phyloP scores from a whole-genome alignment of 371 early-diverging fungal species.

The Batrachochytrium dendrobatidis region DNA sequence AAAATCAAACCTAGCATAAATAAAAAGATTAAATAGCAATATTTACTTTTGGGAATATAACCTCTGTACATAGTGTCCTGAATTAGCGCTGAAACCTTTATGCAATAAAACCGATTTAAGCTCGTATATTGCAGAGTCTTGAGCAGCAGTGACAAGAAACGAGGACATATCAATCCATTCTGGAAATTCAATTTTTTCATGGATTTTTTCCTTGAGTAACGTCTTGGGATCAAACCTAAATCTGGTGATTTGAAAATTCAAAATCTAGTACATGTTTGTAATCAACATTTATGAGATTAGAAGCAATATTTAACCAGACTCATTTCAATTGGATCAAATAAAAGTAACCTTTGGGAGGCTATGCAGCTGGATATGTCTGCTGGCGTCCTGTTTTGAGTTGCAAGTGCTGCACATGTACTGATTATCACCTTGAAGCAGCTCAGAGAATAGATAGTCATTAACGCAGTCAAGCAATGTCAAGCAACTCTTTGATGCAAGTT shows the following conservation, averaged over 20 bases:
- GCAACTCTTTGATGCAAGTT: no score
- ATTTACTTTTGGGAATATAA: not conserved
- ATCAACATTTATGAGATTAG: not conserved
- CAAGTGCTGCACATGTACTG: not conserved
- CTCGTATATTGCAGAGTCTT: not conserved
- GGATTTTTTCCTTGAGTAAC: not conserved
- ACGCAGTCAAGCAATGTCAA: slow-evolving; percentile 1
- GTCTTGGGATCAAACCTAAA: not conserved
- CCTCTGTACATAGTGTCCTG: not conserved
- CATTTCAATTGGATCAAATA: not conserved
- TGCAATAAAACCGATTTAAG: not conserved
- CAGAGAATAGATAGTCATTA: not conserved
- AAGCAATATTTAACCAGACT: not conserved
- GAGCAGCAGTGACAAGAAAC: not conserved
- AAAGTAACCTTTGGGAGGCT: not conserved
- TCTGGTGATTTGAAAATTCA: slow-evolving; percentile 1
- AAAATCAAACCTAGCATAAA: not conserved
- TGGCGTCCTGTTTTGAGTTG: not conserved
- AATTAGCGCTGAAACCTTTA: not conserved
- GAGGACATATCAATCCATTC: not conserved
- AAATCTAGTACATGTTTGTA: not conserved
- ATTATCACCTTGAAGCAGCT: not conserved
- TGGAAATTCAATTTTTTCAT: not conserved
- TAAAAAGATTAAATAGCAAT: not conserved
- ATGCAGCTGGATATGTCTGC: not conserved